These are phyloP conservation scores for Monocercomonoides exilis DNA, from an alignment of 78 protist species.

Conservation along the genomic window DNA sequence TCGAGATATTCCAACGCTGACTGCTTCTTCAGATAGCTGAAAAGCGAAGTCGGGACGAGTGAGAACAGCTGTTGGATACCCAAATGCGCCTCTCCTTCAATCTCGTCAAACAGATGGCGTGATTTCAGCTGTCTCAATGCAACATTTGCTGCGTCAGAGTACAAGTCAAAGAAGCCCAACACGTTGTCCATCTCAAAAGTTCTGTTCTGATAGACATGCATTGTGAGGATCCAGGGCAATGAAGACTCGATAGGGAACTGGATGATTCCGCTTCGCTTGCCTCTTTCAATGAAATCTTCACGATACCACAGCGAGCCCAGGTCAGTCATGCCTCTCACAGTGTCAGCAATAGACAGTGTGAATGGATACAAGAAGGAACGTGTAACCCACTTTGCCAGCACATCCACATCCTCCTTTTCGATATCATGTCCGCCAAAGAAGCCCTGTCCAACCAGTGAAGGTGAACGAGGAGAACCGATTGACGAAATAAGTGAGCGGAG, in stretches of 20 bases:
- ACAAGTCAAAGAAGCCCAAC: background rate
- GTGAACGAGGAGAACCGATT: background rate
- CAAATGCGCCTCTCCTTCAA: background rate
- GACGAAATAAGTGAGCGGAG: background rate
- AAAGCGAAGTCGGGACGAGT: no score
- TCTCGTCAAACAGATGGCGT: background rate
- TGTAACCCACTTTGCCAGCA: background rate
- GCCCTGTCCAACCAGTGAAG: background rate
- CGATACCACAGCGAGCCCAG: background rate
- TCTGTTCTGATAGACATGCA: background rate
- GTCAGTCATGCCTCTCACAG: background rate
- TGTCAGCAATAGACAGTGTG: background rate
- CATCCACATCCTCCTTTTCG: background rate
- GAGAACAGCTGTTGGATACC: no score
- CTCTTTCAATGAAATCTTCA: background rate
- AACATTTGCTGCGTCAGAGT: background rate
- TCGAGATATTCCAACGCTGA: no score
- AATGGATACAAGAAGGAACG: background rate
- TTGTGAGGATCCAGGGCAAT: background rate
- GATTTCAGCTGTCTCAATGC: background rate
- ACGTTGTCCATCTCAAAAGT: background rate
- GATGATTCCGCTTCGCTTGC: background rate
- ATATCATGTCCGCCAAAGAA: no score
- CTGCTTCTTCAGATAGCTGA: no score
- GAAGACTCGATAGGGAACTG: background rate